These are phyloP conservation scores for Aspergillus melleus DNA, from an alignment of 2,329 filamentous ascomycete genomes.

Conservation along the genomic window DNA sequence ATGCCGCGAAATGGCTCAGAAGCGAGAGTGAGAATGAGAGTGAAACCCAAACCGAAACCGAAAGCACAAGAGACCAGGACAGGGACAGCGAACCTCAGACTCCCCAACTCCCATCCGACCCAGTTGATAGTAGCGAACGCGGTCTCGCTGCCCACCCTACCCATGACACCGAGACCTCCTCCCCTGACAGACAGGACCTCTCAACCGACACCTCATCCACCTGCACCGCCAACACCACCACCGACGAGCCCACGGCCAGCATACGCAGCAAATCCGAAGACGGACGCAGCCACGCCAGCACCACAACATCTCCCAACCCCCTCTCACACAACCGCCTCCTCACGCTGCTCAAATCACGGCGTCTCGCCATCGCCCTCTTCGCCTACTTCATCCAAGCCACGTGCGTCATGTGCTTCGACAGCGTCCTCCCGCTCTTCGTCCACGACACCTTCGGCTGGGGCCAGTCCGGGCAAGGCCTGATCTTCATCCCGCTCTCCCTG, in stretches of 20 bases:
- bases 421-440: constrained; percentile 55
- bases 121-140: background rate
- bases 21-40: background rate
- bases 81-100: background rate
- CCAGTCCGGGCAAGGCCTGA: constrained; percentile 54
- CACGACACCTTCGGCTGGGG: constrained; percentile 53
- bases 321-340: background rate
- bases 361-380: constrained; percentile 59
- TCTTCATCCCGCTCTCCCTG: constrained; percentile 51
- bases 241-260: background rate
- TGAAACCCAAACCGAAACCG: background rate
- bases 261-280: background rate
- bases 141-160: background rate
- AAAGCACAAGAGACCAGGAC: background rate
- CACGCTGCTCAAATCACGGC: constrained; percentile 54
- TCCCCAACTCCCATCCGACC: background rate
- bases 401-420: constrained; percentile 56
- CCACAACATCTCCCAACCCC: background rate
- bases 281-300: background rate
- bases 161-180: background rate
- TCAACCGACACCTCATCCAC: background rate
- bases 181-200: background rate
- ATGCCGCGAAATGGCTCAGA: background rate
- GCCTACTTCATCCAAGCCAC: constrained; percentile 53
- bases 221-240: background rate